Evolutionary conservation across 208 protist genomes (phyloP).

Genomic region (Leishmania guyanensis): DNA sequence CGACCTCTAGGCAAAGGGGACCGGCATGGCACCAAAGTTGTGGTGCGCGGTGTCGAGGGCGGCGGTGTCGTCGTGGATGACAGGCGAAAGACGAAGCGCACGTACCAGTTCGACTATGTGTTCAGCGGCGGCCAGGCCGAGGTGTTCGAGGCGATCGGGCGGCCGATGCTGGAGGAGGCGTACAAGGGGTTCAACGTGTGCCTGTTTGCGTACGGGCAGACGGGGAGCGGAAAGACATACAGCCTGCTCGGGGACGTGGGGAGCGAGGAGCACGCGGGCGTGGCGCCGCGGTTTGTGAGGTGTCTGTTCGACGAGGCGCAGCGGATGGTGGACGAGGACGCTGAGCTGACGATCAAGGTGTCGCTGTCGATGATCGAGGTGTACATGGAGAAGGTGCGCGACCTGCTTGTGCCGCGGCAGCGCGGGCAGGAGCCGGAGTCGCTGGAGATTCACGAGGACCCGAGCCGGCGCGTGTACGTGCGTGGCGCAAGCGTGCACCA

Average conservation of each 20-base stretch:
- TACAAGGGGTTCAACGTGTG: slow-evolving; percentile 88
- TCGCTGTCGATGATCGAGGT: slow-evolving; percentile 87
- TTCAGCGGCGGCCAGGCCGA: slow-evolving; percentile 50
- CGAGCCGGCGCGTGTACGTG: slow-evolving; percentile 63
- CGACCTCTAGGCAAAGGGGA: slow-evolving; percentile 27
- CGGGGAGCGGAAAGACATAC: slow-evolving; percentile 79
- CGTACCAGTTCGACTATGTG: slow-evolving; percentile 51
- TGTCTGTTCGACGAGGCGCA: slow-evolving; percentile 53
- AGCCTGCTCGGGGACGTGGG: slow-evolving; percentile 68
- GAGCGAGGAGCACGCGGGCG: slow-evolving; percentile 36
- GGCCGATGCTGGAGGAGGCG: slow-evolving; percentile 78
- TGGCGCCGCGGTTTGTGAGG: slow-evolving; percentile 42
- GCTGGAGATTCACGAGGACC: slow-evolving; percentile 73
- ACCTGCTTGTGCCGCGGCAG: slow-evolving; percentile 65
- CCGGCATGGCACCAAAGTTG: slow-evolving; percentile 25
- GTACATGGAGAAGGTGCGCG: slow-evolving; percentile 79
- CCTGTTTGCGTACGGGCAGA: slow-evolving; percentile 83
- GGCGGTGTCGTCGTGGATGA: slow-evolving; percentile 27
- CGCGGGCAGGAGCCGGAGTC: slow-evolving; percentile 76
- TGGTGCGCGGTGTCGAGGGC: slow-evolving; percentile 4
- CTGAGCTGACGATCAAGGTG: slow-evolving; percentile 50
- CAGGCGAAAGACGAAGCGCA: slow-evolving; percentile 24
- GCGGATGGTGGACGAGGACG: slow-evolving; percentile 51
- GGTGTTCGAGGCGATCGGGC: slow-evolving; percentile 73
- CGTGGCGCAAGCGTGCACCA: slow-evolving; percentile 64